phyloP scores from a whole-genome alignment of 257 asterid genomes.

The Leonotis leonurus region DNA sequence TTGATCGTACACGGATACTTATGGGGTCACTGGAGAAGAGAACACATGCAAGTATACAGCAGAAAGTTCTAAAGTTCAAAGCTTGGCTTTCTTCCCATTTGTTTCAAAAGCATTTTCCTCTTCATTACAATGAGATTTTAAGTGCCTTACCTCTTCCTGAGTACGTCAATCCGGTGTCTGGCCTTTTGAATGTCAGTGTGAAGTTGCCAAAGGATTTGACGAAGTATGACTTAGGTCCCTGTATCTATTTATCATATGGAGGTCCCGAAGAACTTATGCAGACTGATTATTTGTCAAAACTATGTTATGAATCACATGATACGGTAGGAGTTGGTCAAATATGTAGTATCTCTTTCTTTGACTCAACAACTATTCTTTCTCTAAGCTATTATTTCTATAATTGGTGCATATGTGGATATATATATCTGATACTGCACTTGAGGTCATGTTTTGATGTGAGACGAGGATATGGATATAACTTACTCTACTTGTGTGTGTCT shows the following conservation, averaged over 20 bases:
- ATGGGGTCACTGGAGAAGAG: conserved; percentile 76
- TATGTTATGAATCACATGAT: conserved; percentile 78
- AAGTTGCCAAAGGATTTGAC: conserved; percentile 59
- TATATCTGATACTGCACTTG: not conserved
- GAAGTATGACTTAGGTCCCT: conserved; percentile 77
- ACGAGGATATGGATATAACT: conserved; percentile 14
- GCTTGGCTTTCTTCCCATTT: conserved; percentile 76
- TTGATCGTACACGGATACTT: conserved; percentile 53
- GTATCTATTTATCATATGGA: conserved; percentile 69
- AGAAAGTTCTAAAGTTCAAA: conserved; percentile 56
- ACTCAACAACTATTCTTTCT: not conserved
- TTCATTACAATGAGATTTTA: conserved; percentile 63
- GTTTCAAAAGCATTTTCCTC: conserved; percentile 74
- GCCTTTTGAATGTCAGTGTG: conserved; percentile 71
- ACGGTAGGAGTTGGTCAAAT: conserved; percentile 39
- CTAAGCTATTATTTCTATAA: not conserved
- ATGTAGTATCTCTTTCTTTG: conserved; percentile 12
- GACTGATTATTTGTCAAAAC: conserved; percentile 61
- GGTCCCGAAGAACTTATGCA: conserved; percentile 63
- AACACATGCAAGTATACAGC: conserved; percentile 57
- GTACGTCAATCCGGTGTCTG: conserved; percentile 69
- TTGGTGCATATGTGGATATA: conserved; percentile 1
- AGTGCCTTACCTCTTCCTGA: conserved; percentile 76
- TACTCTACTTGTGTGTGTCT: conserved; percentile 18
- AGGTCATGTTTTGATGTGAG: not conserved